Evolutionary conservation across 139 green algal species (phyloP), one percentile per base, ranked within the genome.

Genomic region (Coelastrella sp.): DNA sequence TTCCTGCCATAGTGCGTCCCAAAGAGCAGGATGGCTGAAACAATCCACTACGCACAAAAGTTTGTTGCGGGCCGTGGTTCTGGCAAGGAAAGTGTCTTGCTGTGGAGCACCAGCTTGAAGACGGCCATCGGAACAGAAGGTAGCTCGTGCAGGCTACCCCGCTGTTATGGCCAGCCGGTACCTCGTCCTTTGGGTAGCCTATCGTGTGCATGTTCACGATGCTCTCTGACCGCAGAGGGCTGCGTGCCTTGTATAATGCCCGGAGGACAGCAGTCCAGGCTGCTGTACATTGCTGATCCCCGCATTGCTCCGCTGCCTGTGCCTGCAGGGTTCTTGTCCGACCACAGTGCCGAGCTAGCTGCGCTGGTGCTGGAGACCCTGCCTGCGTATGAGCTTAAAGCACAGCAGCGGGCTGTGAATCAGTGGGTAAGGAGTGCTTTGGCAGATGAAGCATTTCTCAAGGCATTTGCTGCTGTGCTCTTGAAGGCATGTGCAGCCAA

Each of bases 321-420:
- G 3, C 16, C 3, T 71, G 54, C 94, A 97, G 95, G 88, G 6
- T 96, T 95, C 59, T 8, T 96, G 3, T 91, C 94, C 11, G n/a
- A 64, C 4, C 75, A 95, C 57, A 93, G 94, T 0, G 61, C 81
- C 3, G 93, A 93, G 10, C 86, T 97, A 5, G 93, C 85, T 0
- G 61, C 66, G 7, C 79, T 94, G 73, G 78, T 94, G 2, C 19
- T 92, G 19, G 90, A 93, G 73, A 74, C 85, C n/a, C 61, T 92
- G 80, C 71, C 61, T 20, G 3, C 74, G 13, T 96, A 94, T 60
- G 56, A 57, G 14, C 78, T 92, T 56, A 47, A 23, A 23, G 61
- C 47, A 19, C 66, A 85, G 32, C 74, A 80, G 75, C 74, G 68
- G 5, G 91, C 89, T n/a, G 89, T 92, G 3, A 61, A 85, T 13